A percentile compares a stretch with the other conserved stretches of the same genome.
Conservation (phyloP, 345 rosid species). For the Raphanus raphanistrum region DNA sequence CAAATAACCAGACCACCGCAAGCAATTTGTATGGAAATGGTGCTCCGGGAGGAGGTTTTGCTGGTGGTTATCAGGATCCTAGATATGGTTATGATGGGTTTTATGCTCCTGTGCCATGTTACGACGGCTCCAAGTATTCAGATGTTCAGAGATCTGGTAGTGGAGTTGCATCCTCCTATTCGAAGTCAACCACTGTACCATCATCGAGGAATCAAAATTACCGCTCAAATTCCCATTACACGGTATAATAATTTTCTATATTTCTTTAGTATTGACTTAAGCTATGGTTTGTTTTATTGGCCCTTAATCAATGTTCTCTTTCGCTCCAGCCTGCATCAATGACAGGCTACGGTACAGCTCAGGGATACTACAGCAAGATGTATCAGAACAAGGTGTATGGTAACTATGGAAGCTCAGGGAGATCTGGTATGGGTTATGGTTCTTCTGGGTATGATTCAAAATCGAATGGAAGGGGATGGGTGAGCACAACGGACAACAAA, state of each 20-base stretch:
- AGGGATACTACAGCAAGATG: conserved; percentile 63
- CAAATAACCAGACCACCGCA: conserved; percentile 49
- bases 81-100: conserved; percentile 57
- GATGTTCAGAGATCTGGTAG: conserved; percentile 61
- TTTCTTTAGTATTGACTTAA: not conserved
- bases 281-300: not conserved
- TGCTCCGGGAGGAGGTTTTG: conserved; percentile 46
- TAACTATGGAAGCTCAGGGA: conserved; percentile 60
- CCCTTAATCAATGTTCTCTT: not conserved
- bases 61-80: conserved; percentile 70
- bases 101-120: conserved; percentile 53
- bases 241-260: conserved; percentile 43
- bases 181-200: conserved; percentile 51
- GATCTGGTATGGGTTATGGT: conserved; percentile 71
- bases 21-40: conserved; percentile 63
- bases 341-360: conserved; percentile 57
- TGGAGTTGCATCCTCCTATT: conserved; percentile 49
- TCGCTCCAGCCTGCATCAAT: conserved; percentile 56
- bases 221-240: conserved; percentile 58
- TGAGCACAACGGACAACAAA: conserved; percentile 55
- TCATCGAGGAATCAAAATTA: conserved; percentile 63
- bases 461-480: conserved; percentile 67
- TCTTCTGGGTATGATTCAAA: conserved; percentile 69
- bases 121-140: conserved; percentile 50
- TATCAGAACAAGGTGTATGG: conserved; percentile 67